These are phyloP conservation scores for Botrytis aclada DNA, from an alignment of 2,329 filamentous ascomycete genomes.

Conservation along the genomic window DNA sequence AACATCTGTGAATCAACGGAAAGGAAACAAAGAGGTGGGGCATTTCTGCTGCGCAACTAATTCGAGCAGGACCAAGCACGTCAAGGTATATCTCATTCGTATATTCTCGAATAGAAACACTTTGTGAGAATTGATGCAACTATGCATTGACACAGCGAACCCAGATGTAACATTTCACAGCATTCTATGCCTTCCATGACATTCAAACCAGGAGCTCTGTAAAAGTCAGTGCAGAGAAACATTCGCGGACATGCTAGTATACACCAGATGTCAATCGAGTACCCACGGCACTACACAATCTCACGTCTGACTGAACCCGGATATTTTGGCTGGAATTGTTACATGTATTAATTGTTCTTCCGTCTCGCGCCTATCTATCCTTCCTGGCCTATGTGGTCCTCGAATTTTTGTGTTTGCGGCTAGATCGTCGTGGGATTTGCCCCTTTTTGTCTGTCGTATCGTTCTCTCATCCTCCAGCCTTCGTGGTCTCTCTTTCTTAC, in stretches of 20 bases:
- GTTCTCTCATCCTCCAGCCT: not conserved
- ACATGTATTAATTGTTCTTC: slow-evolving; percentile 5
- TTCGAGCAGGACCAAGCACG: too few species aligned
- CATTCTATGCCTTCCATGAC: not conserved
- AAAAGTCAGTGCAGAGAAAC: not conserved
- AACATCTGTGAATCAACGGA: not conserved
- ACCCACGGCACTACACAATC: not conserved
- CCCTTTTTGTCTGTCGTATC: not conserved
- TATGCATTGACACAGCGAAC: not conserved
- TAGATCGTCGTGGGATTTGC: not conserved
- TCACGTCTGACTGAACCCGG: not conserved
- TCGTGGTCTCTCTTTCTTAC: not conserved
- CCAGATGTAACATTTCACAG: not conserved
- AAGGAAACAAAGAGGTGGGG: not conserved
- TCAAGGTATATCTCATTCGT: not conserved
- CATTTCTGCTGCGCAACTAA: not conserved
- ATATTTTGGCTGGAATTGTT: not conserved
- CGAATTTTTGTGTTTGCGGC: not conserved
- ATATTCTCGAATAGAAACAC: not conserved
- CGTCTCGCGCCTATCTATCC: not conserved
- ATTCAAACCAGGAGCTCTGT: not conserved
- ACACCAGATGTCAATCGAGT: not conserved
- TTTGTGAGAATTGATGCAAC: not conserved
- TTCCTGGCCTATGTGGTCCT: not conserved
- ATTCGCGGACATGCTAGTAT: too few species aligned